Percentiles rank a stretch among this genome's conserved stretches.
These are phyloP conservation scores for Schizochytrium sp. DNA, from an alignment of 108 stramenopile genomes.

Conservation along the genomic window DNA sequence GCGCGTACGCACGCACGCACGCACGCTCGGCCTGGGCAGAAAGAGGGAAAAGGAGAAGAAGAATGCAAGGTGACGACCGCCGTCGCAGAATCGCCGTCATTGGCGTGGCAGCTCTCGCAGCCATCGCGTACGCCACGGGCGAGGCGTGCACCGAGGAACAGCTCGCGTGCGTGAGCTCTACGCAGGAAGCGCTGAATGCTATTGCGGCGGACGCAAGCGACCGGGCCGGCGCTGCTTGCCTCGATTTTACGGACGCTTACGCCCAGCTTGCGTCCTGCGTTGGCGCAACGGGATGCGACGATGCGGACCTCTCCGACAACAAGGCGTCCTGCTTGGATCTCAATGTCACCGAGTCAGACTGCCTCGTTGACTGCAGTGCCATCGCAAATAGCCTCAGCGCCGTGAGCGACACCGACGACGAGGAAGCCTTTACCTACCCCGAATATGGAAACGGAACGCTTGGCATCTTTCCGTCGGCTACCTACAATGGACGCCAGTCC, in stretches of 20 bases:
- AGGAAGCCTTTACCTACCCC: neutral
- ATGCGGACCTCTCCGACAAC: neutral
- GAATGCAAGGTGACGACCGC: too few species aligned
- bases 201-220: neutral
- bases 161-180: neutral
- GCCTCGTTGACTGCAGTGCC: neutral
- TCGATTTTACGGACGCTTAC: neutral
- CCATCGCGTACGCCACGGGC: neutral
- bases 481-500: neutral
- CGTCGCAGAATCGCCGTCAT: too few species aligned
- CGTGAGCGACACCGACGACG: neutral
- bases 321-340: neutral
- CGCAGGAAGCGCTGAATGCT: neutral
- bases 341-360: neutral
- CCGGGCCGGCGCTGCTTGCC: neutral
- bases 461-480: neutral
- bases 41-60: too few species aligned
- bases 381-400: neutral
- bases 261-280: slow-evolving; percentile 3
- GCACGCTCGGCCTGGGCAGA: too few species aligned
- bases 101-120: too few species aligned
- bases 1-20: too few species aligned
- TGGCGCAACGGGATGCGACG: neutral
- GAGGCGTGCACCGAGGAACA: neutral
- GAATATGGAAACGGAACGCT: neutral